Evolutionary conservation across 208 protist genomes (phyloP), one percentile per base, ranked within the genome.

Genomic region (Trypanosoma caninum): DNA sequence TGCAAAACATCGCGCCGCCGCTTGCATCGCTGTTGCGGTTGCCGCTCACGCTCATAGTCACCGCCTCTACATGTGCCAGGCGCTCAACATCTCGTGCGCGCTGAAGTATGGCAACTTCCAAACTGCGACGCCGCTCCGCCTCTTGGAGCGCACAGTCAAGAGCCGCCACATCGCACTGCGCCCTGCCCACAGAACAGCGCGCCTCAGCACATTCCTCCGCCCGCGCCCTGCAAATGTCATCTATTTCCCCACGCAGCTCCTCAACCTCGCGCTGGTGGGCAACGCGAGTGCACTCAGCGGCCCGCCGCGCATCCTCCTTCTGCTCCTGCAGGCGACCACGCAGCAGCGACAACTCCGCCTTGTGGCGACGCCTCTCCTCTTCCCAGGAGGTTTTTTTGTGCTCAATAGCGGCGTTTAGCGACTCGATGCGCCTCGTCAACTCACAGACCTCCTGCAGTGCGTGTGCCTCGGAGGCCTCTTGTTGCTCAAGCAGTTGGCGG

Each of bases 401-500:
- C 35, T 65, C 20, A 18, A 75, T 16, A 37, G 35, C 50, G 1
- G 37, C 38, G 1, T 31, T 25, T 9, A 65, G 69, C 13, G 40
- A 59, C 38, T 63, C 69, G 7, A 69, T 25, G 9, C 40, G 59
- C 38, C 38, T 22, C 14, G 14, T 13, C 28, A 61, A 20, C 18
- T 57, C 61, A 11, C 10, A 27, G 23, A 37, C 33, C 23, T 58
- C 57, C 25, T 25, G 41, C 2, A 40, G 14, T 28, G 28, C 22
- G 14, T 23, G 34, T 38, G 47, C 31, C 37, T 70, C 51, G 35
- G 42, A 38, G 27, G 65, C 41, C 41, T 65, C 57, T 27, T 48
- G 55, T 10, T 52, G 9, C 27, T 57, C 56, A 28, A 33, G 44
- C 11, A 62, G 41, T 22, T 50, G 30, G 10, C 47, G 33, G 25